phyloP scores from a whole-genome alignment of 306 rosid species.

The Prunus mongolica region DNA sequence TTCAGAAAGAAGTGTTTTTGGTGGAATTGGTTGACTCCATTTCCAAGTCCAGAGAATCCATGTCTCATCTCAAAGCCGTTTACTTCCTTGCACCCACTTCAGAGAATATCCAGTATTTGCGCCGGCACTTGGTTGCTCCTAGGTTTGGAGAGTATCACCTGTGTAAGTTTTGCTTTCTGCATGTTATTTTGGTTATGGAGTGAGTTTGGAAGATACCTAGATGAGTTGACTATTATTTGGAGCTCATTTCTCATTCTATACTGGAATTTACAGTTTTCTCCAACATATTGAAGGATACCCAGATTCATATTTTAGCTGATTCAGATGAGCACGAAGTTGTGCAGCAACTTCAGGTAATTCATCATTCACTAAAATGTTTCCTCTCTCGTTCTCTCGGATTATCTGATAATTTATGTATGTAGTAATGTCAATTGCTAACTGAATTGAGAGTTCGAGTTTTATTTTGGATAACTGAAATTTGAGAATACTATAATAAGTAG shows the following conservation, averaged over 20 bases:
- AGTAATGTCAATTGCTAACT: not conserved
- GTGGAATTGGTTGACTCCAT: conserved; percentile 83
- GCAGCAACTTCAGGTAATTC: conserved; percentile 86
- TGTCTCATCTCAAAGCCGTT: conserved; percentile 92
- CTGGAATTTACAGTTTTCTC: conserved; percentile 86
- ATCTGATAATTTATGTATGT: not conserved
- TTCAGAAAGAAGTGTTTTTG: conserved; percentile 87
- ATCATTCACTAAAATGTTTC: conserved; percentile 5
- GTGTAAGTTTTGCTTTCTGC: conserved; percentile 46
- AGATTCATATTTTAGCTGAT: conserved; percentile 87
- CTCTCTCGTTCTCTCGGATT: not conserved
- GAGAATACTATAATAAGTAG: not conserved
- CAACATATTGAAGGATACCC: conserved; percentile 92
- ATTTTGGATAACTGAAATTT: not conserved
- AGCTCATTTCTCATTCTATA: conserved; percentile 46
- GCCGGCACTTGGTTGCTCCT: conserved; percentile 75
- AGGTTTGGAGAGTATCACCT: conserved; percentile 95
- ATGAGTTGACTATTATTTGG: conserved; percentile 28
- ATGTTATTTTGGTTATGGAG: not conserved
- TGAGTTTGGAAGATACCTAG: not conserved
- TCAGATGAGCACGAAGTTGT: conserved; percentile 95
- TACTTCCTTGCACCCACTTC: conserved; percentile 86
- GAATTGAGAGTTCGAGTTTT: not conserved
- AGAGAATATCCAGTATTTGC: conserved; percentile 70
- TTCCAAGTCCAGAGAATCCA: conserved; percentile 74